These are phyloP conservation scores for Spathaspora sp. DNA, from an alignment of 805 yeast species.

Conservation along the genomic window DNA sequence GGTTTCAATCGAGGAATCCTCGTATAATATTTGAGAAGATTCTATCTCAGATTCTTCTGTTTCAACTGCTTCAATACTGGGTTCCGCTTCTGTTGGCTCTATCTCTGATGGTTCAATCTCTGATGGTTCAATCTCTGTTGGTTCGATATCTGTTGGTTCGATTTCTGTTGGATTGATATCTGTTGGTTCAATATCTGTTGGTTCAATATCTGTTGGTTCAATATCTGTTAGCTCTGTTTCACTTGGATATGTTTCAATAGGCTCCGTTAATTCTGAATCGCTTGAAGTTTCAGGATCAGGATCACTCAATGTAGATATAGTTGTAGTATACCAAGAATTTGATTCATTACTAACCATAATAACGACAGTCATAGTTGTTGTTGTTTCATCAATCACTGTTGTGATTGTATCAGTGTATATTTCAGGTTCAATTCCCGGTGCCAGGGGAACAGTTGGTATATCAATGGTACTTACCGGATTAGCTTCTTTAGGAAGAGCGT, in stretches of 20 bases:
- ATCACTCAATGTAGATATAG: not conserved
- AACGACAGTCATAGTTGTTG: not conserved
- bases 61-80: too few relatives aligned
- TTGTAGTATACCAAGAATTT: not conserved
- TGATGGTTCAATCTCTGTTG: too few relatives aligned
- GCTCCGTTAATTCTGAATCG: too few relatives aligned
- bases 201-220: too few relatives aligned
- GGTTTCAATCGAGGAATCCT: not conserved
- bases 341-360: not conserved
- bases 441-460: not conserved
- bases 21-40: too few relatives aligned
- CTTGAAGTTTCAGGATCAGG: not conserved
- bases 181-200: not conserved
- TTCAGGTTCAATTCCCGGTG: not conserved
- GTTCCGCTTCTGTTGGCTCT: too few relatives aligned
- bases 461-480: not conserved
- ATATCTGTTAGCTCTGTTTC: not conserved
- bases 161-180: too few relatives aligned
- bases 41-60: too few relatives aligned
- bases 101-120: too few relatives aligned
- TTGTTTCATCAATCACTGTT: not conserved
- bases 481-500: not conserved
- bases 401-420: not conserved
- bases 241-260: not conserved
- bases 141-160: too few relatives aligned